A percentile compares a stretch with the other conserved stretches of the same genome.
Conservation (phyloP, 768 basidiomycete genomes). For the Jaapia argillacea region DNA sequence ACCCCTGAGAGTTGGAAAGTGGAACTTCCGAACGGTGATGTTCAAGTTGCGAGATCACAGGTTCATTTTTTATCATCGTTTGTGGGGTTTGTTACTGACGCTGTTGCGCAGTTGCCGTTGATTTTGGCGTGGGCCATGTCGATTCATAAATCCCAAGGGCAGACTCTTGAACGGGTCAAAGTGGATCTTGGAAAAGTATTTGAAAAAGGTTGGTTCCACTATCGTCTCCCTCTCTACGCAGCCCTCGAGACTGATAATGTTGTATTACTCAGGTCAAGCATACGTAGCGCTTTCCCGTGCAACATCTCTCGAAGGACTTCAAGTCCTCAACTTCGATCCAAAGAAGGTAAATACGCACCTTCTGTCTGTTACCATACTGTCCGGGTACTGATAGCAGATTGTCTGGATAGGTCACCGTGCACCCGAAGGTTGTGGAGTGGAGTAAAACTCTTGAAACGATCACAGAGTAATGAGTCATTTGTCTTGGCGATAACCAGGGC, state of each 20-base stretch:
- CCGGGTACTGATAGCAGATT: neutral
- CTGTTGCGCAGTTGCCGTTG: constrained; percentile 54
- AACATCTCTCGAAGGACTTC: constrained; percentile 75
- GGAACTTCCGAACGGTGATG: constrained; percentile 78
- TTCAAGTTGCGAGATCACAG: constrained; percentile 74
- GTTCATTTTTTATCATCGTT: constrained; percentile 27
- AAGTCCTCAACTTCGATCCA: constrained; percentile 72
- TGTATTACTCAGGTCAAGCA: constrained; percentile 54
- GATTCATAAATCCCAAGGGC: constrained; percentile 97
- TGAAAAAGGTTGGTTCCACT: constrained; percentile 56
- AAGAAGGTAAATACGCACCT: constrained; percentile 40
- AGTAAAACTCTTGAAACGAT: constrained; percentile 56
- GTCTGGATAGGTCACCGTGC: constrained; percentile 47
- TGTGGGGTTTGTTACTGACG: neutral
- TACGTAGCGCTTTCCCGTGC: constrained; percentile 88
- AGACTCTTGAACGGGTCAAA: constrained; percentile 90
- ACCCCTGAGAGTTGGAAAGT: constrained; percentile 75
- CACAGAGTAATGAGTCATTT: too few species aligned
- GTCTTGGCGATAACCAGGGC: too few species aligned
- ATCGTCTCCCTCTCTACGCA: neutral
- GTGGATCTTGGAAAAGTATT: constrained; percentile 92
- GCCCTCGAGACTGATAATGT: neutral
- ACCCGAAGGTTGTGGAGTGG: constrained; percentile 67
- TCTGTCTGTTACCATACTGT: neutral
- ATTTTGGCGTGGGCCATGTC: constrained; percentile 97